phyloP scores from a whole-genome alignment of 1,284 basidiomycete species.

The Paramarasmius palmivorus region DNA sequence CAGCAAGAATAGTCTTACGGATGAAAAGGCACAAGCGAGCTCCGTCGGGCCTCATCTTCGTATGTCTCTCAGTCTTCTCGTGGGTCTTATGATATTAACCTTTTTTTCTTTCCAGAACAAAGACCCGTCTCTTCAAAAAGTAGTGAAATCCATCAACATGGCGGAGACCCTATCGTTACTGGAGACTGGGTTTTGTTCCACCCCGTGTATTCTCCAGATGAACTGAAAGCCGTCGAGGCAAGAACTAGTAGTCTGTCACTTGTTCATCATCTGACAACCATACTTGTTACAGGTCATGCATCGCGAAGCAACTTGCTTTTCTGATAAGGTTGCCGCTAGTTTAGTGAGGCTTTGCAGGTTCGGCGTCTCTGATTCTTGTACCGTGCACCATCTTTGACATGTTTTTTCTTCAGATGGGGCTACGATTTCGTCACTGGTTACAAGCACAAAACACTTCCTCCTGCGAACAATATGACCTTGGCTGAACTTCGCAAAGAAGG shows the following conservation, averaged over 20 bases:
- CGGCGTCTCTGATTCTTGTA: conserved; percentile 14
- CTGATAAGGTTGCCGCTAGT: conserved; percentile 72
- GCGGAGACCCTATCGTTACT: neutral
- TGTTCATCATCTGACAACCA: neutral
- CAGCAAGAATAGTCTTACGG: neutral
- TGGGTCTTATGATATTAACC: too few relatives aligned
- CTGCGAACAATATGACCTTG: conserved; percentile 59
- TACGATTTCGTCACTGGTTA: conserved; percentile 85
- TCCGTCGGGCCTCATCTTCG: conserved; percentile 3
- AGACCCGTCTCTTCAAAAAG: neutral
- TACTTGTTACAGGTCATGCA: conserved; percentile 60
- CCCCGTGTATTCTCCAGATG: conserved; percentile 77
- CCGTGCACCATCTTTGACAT: neutral
- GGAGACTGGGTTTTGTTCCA: conserved; percentile 86
- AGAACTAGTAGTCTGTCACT: conserved; percentile 7
- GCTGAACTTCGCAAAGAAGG: conserved; percentile 73
- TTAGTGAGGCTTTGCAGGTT: conserved; percentile 63
- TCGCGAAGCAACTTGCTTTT: conserved; percentile 60
- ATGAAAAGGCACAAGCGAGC: neutral
- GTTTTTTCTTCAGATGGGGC: conserved; percentile 40
- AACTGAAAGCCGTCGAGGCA: conserved; percentile 78
- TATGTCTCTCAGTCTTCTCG: neutral
- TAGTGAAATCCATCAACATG: neutral
- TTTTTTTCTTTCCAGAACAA: neutral
- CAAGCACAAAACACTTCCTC: conserved; percentile 70